Evolutionary conservation across 345 rosid genomes (phyloP), one percentile per base, ranked within the genome.

Genomic region (Sonneratia alba): DNA sequence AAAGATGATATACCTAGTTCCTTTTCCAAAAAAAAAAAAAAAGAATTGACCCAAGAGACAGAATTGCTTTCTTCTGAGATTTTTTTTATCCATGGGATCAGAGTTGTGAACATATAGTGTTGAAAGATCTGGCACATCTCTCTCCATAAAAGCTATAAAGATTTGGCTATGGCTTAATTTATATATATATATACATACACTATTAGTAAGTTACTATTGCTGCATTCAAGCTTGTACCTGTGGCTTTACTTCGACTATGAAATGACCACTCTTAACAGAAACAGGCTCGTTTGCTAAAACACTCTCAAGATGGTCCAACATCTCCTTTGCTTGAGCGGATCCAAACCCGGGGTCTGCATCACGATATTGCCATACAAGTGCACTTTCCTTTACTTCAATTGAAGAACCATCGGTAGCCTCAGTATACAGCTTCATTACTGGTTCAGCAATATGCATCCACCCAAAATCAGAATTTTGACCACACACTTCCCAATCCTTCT

Each of bases 361-460:
- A 63, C 83, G 77, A 72, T 83, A 72, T 70, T 85, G 86, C 91
- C 91, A 87, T 16, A 87, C 89, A 67, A 87, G 61, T 4, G 87
- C 86, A 66, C 87, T 87, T 69, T 85, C 87, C 77, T 87, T 87
- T n/a, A 73, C 72, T 77, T 87, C 91, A 43, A 85, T 81, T 36
- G 80, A 75, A 61, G 91, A 87, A 36, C 91, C 91, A 72, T 87
- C 87, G n/a, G 91, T 87, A 42, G 87, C 78, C 72, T 87, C 91
- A 34, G 82, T 83, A 69, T 85, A 87, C 69, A 80, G 70, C 32
- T 81, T 77, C 88, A 87, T 87, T 36, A 87, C 87, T n/a, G 91
- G 91, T 73, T 83, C 83, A 19, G 82, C 82, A 36, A 81, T 79
- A 48, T 74, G 79, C 81, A 78, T 83, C 88, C 91, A 87, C 67